phyloP scores from a whole-genome alignment of 1,284 basidiomycete genomes.

The Ceratobasidium sp. region DNA sequence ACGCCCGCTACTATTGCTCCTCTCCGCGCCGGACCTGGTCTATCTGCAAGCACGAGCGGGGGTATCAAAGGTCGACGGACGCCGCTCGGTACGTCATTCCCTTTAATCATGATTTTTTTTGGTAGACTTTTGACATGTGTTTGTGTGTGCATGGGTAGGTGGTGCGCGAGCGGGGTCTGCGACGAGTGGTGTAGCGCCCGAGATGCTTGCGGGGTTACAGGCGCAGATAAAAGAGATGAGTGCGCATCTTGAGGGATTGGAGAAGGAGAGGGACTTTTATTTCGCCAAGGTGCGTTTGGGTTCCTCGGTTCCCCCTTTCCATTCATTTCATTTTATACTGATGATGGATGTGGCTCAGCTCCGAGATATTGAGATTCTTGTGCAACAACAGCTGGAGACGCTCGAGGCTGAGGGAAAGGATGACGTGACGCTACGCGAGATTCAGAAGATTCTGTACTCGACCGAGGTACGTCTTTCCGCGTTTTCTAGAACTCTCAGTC shows the following conservation, averaged over 20 bases:
- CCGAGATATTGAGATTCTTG: constrained; percentile 94
- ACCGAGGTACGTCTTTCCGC: constrained; percentile 77
- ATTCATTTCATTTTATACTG: constrained; percentile 1
- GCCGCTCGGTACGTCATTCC: constrained; percentile 65
- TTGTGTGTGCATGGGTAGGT: background rate
- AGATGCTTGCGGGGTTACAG: constrained; percentile 69
- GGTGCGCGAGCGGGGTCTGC: constrained; percentile 47
- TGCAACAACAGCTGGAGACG: constrained; percentile 77
- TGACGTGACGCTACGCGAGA: constrained; percentile 78
- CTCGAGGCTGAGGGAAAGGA: constrained; percentile 73
- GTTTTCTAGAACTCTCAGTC: background rate
- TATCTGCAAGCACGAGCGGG: constrained; percentile 48
- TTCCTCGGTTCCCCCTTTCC: constrained; percentile 21
- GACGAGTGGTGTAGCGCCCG: constrained; percentile 52
- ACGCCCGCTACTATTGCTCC: constrained; percentile 83
- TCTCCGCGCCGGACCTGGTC: constrained; percentile 54
- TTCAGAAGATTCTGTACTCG: constrained; percentile 94
- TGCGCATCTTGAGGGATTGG: constrained; percentile 84
- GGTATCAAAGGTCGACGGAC: constrained; percentile 59
- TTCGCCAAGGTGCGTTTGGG: constrained; percentile 84
- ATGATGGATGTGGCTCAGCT: constrained; percentile 64
- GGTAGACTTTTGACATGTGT: background rate
- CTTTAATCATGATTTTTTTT: background rate
- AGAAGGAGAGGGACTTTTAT: constrained; percentile 98
- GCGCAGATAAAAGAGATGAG: constrained; percentile 87